Base-by-base conservation (phyloP, 345 rosid genomes). In the Gossypium longicalyx region DNA sequence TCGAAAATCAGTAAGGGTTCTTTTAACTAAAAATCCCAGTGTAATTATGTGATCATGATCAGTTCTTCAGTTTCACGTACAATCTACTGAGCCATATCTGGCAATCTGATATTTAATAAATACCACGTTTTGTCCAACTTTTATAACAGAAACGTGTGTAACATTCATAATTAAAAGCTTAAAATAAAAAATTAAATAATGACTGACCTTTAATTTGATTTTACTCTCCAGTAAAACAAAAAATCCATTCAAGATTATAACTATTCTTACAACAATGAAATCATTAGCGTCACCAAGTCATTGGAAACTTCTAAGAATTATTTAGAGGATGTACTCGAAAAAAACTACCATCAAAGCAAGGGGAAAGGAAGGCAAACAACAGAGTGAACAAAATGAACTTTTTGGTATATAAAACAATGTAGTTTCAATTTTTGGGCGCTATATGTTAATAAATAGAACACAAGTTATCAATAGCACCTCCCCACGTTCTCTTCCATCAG, bases 401-500 rank as follows among this genome's bases (percentile, higher is more conserved):
- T 47, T 67, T 2, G 12, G n/a, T 16, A 68, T 48, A 49, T 49
- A 68, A 9, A 27, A 49, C 3, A 2, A 9, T 16, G 44, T 25
- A 49, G 44, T 68, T 25, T 48, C 57, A 13, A 25, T 15, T 49
- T 49, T 68, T 15, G 43, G 44, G 25, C 23, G n/a, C 23, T 19
- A 52, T 52, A 23, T 51, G 38, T 72, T 25, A 15, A 72, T 23
- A 56, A 56, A 73, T n/a, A 58, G 67, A 60, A 73, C 47, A 44
- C 1, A 61, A 60, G 68, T 25, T 48, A 25, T 15, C 3, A 75
- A 70, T 74, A 63, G 75, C 77, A 95, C 99, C 97, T 95, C 99
- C 86, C 99, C 99, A 41, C 97, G 93, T 83, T 95, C 99, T 84
- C 99, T 90, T 77, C 99, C 99, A 85, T 95, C 99, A 8, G 99